Evolutionary conservation across 202 grass and related monocot genomes (phyloP), one percentile per base, ranked within the genome.

Genomic region (Setaria viridis): DNA sequence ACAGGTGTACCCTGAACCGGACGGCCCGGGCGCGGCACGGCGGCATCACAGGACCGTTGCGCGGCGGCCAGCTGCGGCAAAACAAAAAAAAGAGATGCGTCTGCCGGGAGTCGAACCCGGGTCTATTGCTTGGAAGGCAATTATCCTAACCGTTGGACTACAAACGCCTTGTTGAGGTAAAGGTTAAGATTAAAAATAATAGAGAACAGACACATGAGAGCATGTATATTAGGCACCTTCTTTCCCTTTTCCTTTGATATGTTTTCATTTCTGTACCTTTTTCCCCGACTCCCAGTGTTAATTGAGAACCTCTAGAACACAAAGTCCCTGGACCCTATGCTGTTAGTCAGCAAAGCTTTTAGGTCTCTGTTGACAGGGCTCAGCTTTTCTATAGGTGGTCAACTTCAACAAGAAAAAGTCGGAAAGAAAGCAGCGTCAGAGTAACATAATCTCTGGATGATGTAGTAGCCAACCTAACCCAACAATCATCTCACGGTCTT

Each of bases 141-240:
- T 99, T 96, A 96, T 96, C 97, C 96, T 99, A 91, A 96, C 93
- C 96, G 90, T 99, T 94, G 96, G 93, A 96, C 96, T 93, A 96
- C 96, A 99, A 67, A 99, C 91, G 91, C 93, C 4, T 47, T 17
- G 12, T 25, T 72, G 43, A 25, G 25, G 25, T 25, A 25, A 0
- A 25, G 25, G 25, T 25, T 25, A 25, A 25, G 25, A 25, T 25
- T 25, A 25, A 25, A 25, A 25, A 25, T 25, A 25, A 25, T 25
- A 25, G 25, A 25, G 25, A 25, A 25, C 25, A 25, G 25, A 25
- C 25, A 25, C 25, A 25, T 37, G 35, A 37, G 5, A 41, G 39
- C 39, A 4, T 37, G 3, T 41, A 41, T 41, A 25, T 25, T 25
- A 41, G 39, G 39, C 3, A 41, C 39, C 39, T 41, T 41, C 39